Evolutionary conservation across 257 asterid species (phyloP).

Genomic region (Solanum clarkiae): DNA sequence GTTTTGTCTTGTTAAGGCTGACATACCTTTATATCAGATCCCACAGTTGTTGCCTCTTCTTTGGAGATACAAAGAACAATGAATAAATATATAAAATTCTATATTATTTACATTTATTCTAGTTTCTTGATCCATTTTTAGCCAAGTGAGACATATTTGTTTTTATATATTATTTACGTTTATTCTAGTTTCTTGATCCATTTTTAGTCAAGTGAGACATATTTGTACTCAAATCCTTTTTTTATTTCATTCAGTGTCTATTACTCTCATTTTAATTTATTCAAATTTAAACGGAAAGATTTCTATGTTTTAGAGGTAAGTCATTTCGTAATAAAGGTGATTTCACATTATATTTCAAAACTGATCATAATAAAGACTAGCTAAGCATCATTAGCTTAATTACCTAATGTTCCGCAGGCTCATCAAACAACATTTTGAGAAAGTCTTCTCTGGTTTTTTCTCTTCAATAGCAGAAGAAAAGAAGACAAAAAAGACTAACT

Average conservation of each 20-base stretch:
- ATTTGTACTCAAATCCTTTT: neutral
- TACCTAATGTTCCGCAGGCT: no score
- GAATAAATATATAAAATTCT: neutral
- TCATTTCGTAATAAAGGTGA: neutral
- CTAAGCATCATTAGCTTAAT: no score
- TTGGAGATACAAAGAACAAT: neutral
- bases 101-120: neutral
- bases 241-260: neutral
- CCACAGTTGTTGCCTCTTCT: conserved; percentile 9
- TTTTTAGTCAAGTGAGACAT: neutral
- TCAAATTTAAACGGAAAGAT: neutral
- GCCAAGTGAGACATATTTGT: neutral
- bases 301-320: neutral
- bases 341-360: neutral
- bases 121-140: neutral
- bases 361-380: no score
- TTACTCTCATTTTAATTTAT: neutral
- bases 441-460: no score
- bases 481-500: no score
- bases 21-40: conserved; percentile 8
- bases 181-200: neutral
- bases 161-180: neutral
- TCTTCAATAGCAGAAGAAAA: no score
- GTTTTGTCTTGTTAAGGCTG: conserved; percentile 15
- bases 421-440: no score